Evolutionary conservation across 2,329 filamentous ascomycete species (phyloP).

Genomic region (Paramyrothecium roridum): DNA sequence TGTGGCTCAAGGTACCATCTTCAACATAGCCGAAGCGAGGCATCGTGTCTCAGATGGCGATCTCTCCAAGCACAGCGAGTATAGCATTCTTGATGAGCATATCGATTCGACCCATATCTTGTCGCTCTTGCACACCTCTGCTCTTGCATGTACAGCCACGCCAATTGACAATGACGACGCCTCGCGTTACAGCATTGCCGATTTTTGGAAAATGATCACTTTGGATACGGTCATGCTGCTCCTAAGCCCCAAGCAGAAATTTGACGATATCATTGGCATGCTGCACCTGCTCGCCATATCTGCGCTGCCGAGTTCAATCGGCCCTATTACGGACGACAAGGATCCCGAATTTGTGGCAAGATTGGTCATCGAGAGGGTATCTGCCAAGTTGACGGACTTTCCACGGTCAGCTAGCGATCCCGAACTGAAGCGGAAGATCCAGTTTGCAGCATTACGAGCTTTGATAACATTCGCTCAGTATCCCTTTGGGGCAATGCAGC

Average conservation of each 20-base stretch:
- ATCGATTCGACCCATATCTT: constrained; percentile 64
- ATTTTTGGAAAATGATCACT: constrained; percentile 68
- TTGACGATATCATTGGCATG: constrained; percentile 60
- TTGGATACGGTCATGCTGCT: constrained; percentile 65
- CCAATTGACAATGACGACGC: constrained; percentile 24
- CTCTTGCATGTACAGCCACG: constrained; percentile 54
- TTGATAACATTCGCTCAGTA: constrained; percentile 59
- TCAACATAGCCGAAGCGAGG: constrained; percentile 55
- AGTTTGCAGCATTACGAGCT: constrained; percentile 47
- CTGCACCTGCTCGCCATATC: constrained; percentile 67
- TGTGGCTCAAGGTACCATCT: constrained; percentile 56
- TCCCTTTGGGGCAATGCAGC: constrained; percentile 59
- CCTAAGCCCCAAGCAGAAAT: constrained; percentile 63
- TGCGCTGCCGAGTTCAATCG: constrained; percentile 60
- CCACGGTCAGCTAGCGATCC: constrained; percentile 35
- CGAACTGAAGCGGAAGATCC: constrained; percentile 38
- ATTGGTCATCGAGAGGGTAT: constrained; percentile 59
- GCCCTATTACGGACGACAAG: constrained; percentile 53
- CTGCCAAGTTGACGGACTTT: constrained; percentile 57
- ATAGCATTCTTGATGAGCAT: constrained; percentile 40
- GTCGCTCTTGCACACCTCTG: constrained; percentile 62
- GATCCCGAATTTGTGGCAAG: constrained; percentile 40
- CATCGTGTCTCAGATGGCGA: constrained; percentile 49
- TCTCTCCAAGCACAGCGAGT: constrained; percentile 37
- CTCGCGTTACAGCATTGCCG: constrained; percentile 24